Base-by-base conservation (phyloP, 176 grass and related monocot species). In the Zea luxurians region DNA sequence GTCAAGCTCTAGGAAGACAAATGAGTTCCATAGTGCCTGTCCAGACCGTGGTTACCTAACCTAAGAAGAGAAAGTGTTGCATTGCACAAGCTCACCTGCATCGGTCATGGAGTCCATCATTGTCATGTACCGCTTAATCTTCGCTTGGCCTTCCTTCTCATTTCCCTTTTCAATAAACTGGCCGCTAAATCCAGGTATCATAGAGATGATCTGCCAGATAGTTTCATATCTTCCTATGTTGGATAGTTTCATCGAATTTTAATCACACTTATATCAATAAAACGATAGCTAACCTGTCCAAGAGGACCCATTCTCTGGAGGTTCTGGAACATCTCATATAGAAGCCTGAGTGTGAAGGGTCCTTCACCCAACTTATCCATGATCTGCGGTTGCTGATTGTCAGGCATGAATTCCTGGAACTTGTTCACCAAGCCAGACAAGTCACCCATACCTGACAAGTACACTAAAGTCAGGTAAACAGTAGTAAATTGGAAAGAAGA, bases 41-140 rank as follows among this genome's bases (percentile, higher is more conserved):
- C 8, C 46, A 3, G 2, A 35, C 21, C 7, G n/a, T 48, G 7
- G 7, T 47, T 35, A 48, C 6, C 7, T 27, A 27, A 27, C 27
- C 27, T 27, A 27, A 27, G 43, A 64, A 13, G 43, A 76, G 2
- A 68, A 70, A 37, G 37, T 2, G 5, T 83, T 9, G 3, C 6
- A 8, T 83, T 9, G 3, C 6, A 8, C 7, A 72, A 62, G 9
- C 65, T 87, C 82, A 94, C 91, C 95, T 83, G 74, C 89, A 76
- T 87, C 78, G 71, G 91, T 90, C 91, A 94, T 94, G 55, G 95
- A 94, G 76, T 98, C 91, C 95, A 94, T 98, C 61, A 94, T 94
- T 9, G 95, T 98, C 89, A 94, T 98, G 87, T 92, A 94, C 3
- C 83, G 82, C 80, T 97, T 97, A 77, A 97, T 97, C 81, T 94